A percentile compares a stretch with the other conserved stretches of the same genome.
Evolutionary conservation across 208 protist genomes (phyloP).

Genomic region (Naegleria gruberi): DNA sequence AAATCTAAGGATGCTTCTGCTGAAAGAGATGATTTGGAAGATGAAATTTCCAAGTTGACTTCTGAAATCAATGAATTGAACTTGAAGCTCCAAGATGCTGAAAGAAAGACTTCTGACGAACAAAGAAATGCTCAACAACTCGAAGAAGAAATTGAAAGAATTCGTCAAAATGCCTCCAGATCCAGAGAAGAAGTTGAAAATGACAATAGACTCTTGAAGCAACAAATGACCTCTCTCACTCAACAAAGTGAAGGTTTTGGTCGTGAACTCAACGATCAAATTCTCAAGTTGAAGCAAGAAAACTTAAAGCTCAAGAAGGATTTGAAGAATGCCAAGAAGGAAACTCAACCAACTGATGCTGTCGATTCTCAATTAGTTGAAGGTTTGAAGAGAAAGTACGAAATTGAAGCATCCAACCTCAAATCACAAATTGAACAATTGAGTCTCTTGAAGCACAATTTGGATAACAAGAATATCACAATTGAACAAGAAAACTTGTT

Average conservation of each 20-base stretch:
- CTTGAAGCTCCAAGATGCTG: not conserved
- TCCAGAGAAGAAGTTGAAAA: not conserved
- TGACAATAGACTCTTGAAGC: not conserved
- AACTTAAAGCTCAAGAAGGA: not conserved
- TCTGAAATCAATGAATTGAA: not conserved
- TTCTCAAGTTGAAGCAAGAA: not conserved
- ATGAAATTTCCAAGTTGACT: not conserved
- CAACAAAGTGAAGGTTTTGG: not conserved
- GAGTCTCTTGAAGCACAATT: not conserved
- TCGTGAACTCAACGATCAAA: not conserved
- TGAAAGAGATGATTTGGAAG: not conserved
- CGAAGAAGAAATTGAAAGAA: not conserved
- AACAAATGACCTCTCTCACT: not conserved
- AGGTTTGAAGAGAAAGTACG: slow-evolving; percentile 22
- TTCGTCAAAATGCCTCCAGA: not conserved
- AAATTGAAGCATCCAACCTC: not conserved
- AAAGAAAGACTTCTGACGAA: not conserved
- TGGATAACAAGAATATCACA: not conserved
- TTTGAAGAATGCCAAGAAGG: not conserved
- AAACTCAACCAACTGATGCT: not conserved
- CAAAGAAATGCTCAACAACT: not conserved
- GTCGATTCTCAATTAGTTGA: not conserved
- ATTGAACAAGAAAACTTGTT: not conserved
- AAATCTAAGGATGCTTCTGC: not conserved
- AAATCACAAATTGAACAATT: not conserved